A percentile compares a stretch with the other conserved stretches of the same genome.
Conservation (phyloP, 148 eudicot species). For the Limonium bicolor region DNA sequence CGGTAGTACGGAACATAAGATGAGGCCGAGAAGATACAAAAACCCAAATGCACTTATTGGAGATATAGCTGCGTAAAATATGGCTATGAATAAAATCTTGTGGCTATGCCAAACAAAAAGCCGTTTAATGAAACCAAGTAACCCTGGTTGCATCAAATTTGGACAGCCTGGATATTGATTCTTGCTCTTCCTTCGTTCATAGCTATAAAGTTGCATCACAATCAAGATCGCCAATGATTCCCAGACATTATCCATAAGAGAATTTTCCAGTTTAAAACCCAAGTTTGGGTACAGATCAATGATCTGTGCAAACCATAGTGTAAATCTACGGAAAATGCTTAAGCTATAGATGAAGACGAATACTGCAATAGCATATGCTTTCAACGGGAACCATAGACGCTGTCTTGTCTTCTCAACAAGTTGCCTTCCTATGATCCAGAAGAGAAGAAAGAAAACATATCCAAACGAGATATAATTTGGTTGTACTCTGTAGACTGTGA, state of each 20-base stretch:
- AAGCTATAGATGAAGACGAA: slow-evolving; percentile 67
- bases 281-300: slow-evolving; percentile 50
- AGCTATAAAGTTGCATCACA: slow-evolving; percentile 98
- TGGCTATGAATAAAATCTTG: slow-evolving; percentile 52
- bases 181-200: slow-evolving; percentile 91
- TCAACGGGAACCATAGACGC: slow-evolving; percentile 87
- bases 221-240: slow-evolving; percentile 82
- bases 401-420: slow-evolving; percentile 72
- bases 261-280: slow-evolving; percentile 62
- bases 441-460: slow-evolving; percentile 71
- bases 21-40: slow-evolving; percentile 72
- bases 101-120: slow-evolving; percentile 92
- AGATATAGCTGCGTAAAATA: slow-evolving; percentile 89
- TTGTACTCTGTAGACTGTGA: slow-evolving; percentile 70
- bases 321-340: slow-evolving; percentile 67
- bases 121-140: slow-evolving; percentile 57
- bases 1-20: slow-evolving; percentile 51
- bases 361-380: slow-evolving; percentile 64
- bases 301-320: slow-evolving; percentile 48
- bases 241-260: slow-evolving; percentile 65
- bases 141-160: slow-evolving; percentile 40
- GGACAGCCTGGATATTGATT: slow-evolving; percentile 21
- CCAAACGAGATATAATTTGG: slow-evolving; percentile 92
- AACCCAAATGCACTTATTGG: slow-evolving; percentile 83
- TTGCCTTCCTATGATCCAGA: slow-evolving; percentile 97